Evolutionary conservation across 768 basidiomycete genomes (phyloP).

Genomic region (Phaeolepiota aurea): DNA sequence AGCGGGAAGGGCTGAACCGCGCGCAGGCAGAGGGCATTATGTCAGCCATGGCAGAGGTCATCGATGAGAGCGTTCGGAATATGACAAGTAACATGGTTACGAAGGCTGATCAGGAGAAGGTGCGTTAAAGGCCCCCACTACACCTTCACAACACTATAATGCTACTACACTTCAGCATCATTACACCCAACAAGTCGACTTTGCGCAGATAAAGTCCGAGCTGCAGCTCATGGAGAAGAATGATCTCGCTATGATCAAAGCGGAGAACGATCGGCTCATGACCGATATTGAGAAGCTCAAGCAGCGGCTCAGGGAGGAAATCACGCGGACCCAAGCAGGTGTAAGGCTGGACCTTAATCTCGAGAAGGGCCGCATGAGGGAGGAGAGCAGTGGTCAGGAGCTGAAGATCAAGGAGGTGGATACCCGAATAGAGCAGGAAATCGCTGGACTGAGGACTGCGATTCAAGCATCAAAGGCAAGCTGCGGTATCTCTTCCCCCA

Average conservation of each 20-base stretch:
- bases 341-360: constrained; percentile 92
- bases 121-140: constrained; percentile 17
- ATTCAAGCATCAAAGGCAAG: constrained; percentile 81
- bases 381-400: constrained; percentile 87
- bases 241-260: constrained; percentile 89
- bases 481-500: constrained; percentile 1
- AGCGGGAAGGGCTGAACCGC: constrained; percentile 81
- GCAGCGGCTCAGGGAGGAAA: constrained; percentile 86
- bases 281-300: constrained; percentile 92
- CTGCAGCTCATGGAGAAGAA: constrained; percentile 96
- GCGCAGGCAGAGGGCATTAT: constrained; percentile 96
- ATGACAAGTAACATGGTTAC: constrained; percentile 97
- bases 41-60: constrained; percentile 93
- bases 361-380: constrained; percentile 92
- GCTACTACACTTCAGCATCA: constrained; percentile 59
- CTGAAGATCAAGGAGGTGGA: constrained; percentile 97
- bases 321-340: constrained; percentile 85
- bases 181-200: constrained; percentile 94
- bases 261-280: constrained; percentile 91
- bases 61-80: constrained; percentile 92
- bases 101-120: constrained; percentile 95
- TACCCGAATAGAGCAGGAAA: constrained; percentile 94
- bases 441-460: constrained; percentile 73
- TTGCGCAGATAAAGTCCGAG: constrained; percentile 93
- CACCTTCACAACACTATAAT: not conserved